A percentile compares a stretch with the other conserved stretches of the same genome.
Conservation (phyloP, 2,329 filamentous ascomycete species). For the Hortaea sp. region DNA sequence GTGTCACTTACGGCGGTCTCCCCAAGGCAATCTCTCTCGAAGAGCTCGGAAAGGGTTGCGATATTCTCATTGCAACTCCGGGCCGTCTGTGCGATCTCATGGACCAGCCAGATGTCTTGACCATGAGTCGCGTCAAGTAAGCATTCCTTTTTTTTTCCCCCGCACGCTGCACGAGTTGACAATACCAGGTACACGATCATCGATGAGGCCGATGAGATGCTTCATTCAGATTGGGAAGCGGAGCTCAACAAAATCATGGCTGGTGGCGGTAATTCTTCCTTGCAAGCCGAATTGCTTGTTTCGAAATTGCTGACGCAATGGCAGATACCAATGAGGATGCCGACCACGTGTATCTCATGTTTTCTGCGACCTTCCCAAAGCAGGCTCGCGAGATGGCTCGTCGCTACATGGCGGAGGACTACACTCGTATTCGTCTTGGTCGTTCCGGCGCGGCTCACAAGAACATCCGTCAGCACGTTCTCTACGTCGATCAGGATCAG, state of each 20-base stretch:
- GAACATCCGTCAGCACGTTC: conserved; percentile 70
- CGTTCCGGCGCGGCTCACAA: conserved; percentile 65
- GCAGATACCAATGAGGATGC: conserved; percentile 64
- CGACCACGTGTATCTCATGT: conserved; percentile 65
- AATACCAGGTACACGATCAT: conserved; percentile 55
- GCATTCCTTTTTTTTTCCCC: conserved; percentile 24
- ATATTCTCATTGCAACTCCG: conserved; percentile 78
- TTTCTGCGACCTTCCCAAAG: conserved; percentile 90
- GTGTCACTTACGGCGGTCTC: conserved; percentile 78
- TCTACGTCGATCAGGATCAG: conserved; percentile 52
- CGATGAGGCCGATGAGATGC: conserved; percentile 92
- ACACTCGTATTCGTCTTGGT: conserved; percentile 75
- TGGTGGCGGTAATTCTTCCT: conserved; percentile 56
- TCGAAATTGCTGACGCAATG: conserved; percentile 8
- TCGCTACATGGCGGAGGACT: conserved; percentile 61
- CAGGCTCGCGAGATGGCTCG: conserved; percentile 64
- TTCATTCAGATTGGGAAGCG: conserved; percentile 64
- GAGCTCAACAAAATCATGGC: conserved; percentile 67
- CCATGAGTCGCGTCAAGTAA: conserved; percentile 66
- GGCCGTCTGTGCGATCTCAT: conserved; percentile 83
- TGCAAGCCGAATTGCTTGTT: neutral
- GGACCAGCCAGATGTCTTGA: conserved; percentile 56
- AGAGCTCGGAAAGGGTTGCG: conserved; percentile 74
- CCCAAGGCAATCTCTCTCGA: conserved; percentile 58
- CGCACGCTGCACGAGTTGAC: conserved; percentile 4